These are phyloP conservation scores for Cyberlindnera meyerae DNA, from an alignment of 805 yeast species.

Conservation along the genomic window DNA sequence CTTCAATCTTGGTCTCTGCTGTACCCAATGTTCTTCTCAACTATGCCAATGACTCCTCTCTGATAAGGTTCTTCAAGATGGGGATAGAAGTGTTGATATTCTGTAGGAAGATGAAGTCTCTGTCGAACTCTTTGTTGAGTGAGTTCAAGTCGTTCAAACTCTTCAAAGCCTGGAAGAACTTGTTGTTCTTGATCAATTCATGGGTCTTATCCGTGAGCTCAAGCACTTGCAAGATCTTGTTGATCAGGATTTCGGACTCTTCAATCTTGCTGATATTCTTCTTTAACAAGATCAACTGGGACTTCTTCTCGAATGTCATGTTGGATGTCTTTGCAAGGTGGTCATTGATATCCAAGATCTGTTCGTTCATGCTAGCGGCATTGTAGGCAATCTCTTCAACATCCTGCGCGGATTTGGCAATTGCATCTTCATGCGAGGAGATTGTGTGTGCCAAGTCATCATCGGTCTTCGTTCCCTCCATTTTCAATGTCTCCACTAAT, in stretches of 20 bases:
- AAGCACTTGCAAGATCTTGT: conserved; percentile 71
- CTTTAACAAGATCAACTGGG: conserved; percentile 51
- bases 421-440: conserved; percentile 52
- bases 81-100: conserved; percentile 77
- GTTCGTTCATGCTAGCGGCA: conserved; percentile 52
- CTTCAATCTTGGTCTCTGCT: conserved; percentile 36
- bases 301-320: conserved; percentile 59
- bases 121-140: conserved; percentile 65
- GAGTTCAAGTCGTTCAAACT: conserved; percentile 69
- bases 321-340: conserved; percentile 60
- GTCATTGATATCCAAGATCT: conserved; percentile 50
- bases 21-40: conserved; percentile 60
- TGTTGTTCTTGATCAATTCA: conserved; percentile 67
- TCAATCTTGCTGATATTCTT: conserved; percentile 62
- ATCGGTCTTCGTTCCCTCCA: conserved; percentile 55
- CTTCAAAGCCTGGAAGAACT: conserved; percentile 82
- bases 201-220: conserved; percentile 84
- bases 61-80: conserved; percentile 62
- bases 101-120: conserved; percentile 68
- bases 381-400: conserved; percentile 56
- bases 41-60: conserved; percentile 65
- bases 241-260: conserved; percentile 65
- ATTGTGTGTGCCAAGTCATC: conserved; percentile 58
- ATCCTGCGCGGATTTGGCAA: conserved; percentile 54
- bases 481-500: conserved; percentile 50